These are phyloP conservation scores for Paramecium sexaurelia DNA, from an alignment of 73 alveolate genomes.

Conservation along the genomic window DNA sequence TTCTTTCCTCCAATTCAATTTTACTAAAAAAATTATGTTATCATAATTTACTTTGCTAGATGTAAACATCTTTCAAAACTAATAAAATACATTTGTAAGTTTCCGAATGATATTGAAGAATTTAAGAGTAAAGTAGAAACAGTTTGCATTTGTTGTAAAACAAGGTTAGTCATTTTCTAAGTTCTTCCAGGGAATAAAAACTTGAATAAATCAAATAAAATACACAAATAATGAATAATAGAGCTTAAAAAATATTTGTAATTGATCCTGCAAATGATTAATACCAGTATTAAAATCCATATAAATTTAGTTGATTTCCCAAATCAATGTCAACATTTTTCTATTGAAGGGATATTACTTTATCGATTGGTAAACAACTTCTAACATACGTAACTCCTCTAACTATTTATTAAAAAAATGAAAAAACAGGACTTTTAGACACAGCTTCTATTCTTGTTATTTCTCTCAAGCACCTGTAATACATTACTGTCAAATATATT, in stretches of 20 bases:
- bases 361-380: background rate
- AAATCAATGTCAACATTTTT: background rate
- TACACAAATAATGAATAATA: background rate
- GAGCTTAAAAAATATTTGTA: background rate
- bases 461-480: background rate
- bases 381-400: background rate
- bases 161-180: background rate
- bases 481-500: background rate
- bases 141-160: background rate
- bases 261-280: background rate
- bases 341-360: background rate
- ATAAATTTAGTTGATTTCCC: background rate
- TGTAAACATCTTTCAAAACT: conserved; percentile 9
- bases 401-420: background rate
- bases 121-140: background rate
- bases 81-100: background rate
- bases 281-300: background rate
- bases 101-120: background rate
- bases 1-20: background rate
- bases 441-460: background rate
- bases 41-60: background rate
- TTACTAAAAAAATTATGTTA: background rate
- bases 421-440: background rate
- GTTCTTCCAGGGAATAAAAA: background rate
- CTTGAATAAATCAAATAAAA: background rate